phyloP scores from a whole-genome alignment of 2,329 filamentous ascomycete species.

The Periglandula ipomoeae region DNA sequence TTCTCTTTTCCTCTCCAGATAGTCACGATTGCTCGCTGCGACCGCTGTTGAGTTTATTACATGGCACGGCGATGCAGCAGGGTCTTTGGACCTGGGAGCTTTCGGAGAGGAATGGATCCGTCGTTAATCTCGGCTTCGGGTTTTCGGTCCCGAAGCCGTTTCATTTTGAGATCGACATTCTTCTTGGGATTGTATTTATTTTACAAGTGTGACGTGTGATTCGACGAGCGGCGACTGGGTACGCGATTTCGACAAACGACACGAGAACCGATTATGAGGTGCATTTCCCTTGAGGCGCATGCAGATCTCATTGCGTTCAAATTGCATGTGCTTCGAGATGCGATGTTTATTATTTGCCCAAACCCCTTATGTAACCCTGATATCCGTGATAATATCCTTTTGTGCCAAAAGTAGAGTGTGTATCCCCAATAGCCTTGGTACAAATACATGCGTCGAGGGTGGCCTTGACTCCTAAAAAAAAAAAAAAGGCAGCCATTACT shows the following conservation, averaged over 20 bases:
- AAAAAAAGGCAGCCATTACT: not conserved
- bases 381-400: not conserved
- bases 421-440: constrained; percentile 7
- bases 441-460: constrained; percentile 15
- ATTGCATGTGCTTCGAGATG: not conserved
- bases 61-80: constrained; percentile 21
- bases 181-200: too few relatives aligned
- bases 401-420: not conserved
- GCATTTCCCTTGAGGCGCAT: too few relatives aligned
- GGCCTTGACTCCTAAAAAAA: too few relatives aligned
- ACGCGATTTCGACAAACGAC: too few relatives aligned
- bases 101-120: constrained; percentile 42
- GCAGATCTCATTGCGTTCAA: too few relatives aligned
- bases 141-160: constrained; percentile 41
- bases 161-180: constrained; percentile 52
- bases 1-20: constrained; percentile 36
- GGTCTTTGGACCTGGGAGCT: constrained; percentile 26
- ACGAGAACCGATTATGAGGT: too few relatives aligned
- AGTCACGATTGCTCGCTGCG: constrained; percentile 38
- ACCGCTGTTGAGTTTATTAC: constrained; percentile 15
- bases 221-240: too few relatives aligned
- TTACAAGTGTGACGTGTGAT: too few relatives aligned
- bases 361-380: not conserved
- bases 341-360: not conserved
- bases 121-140: constrained; percentile 49